Evolutionary conservation across 2,329 filamentous ascomycete species (phyloP).

Genomic region (Fusarium aywerte): DNA sequence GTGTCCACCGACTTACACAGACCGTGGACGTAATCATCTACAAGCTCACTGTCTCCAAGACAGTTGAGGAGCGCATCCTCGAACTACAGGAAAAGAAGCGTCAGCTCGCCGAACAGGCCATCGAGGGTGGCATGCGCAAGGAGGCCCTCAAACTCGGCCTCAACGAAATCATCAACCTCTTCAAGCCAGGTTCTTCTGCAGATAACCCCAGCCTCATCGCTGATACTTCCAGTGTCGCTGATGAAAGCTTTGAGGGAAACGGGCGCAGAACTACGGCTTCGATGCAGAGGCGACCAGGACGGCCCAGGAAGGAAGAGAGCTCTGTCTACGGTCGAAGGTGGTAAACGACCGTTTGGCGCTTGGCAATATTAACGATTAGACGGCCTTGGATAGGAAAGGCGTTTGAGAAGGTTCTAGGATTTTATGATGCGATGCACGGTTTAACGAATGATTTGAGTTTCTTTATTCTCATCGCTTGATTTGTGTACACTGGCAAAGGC

Average conservation of each 20-base stretch:
- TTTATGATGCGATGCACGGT: constrained; percentile 14
- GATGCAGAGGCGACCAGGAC: constrained; percentile 44
- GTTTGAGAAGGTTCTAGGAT: constrained; percentile 3
- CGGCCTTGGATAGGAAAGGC: constrained; percentile 1
- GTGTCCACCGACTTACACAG: constrained; percentile 97
- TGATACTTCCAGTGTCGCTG: constrained; percentile 29
- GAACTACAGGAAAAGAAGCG: constrained; percentile 94
- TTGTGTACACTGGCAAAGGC: neutral
- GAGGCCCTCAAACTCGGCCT: constrained; percentile 84
- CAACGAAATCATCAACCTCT: constrained; percentile 92
- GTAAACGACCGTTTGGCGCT: constrained; percentile 9
- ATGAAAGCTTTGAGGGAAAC: constrained; percentile 27
- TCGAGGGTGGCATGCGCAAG: constrained; percentile 82
- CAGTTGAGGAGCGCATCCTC: constrained; percentile 94
- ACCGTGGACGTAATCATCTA: constrained; percentile 95
- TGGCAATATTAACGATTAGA: neutral
- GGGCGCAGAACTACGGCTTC: constrained; percentile 41
- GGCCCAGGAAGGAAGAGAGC: constrained; percentile 38
- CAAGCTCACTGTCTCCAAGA: constrained; percentile 86
- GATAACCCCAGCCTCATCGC: constrained; percentile 32
- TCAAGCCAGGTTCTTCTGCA: constrained; percentile 69
- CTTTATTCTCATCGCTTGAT: neutral
- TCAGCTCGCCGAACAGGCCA: constrained; percentile 87
- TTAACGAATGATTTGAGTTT: constrained; percentile 4
- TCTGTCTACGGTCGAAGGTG: constrained; percentile 35